Conservation (phyloP, 139 green algal genomes). For the Marvania coccoides region DNA sequence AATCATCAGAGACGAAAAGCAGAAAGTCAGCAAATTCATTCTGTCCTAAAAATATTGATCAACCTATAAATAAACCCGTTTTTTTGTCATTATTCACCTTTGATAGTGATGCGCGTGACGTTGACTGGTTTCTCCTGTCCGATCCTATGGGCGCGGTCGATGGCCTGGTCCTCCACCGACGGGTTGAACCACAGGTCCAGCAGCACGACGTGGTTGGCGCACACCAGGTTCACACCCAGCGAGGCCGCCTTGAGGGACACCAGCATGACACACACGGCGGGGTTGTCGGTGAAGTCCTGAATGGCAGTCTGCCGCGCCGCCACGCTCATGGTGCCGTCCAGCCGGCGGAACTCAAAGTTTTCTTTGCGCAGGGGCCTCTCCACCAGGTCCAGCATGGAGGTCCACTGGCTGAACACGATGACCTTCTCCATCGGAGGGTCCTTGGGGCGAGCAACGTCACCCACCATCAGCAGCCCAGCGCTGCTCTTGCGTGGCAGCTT, state of each 20-base stretch:
- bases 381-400: slow-evolving; percentile 82
- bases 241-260: slow-evolving; percentile 71
- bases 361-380: slow-evolving; percentile 53
- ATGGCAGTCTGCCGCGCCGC: slow-evolving; percentile 59
- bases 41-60: neutral
- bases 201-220: slow-evolving; percentile 87
- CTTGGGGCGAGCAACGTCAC: neutral
- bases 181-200: slow-evolving; percentile 43
- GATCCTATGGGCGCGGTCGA: slow-evolving; percentile 88
- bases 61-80: neutral
- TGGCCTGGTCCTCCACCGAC: slow-evolving; percentile 75
- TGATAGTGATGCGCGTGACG: slow-evolving; percentile 68
- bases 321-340: slow-evolving; percentile 84
- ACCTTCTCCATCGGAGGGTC: slow-evolving; percentile 46
- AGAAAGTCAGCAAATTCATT: neutral
- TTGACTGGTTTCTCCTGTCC: slow-evolving; percentile 61
- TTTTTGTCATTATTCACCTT: neutral
- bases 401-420: slow-evolving; percentile 93
- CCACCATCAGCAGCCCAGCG: no score
- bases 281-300: slow-evolving; percentile 53
- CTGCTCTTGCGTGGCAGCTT: neutral
- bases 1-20: neutral
- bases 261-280: slow-evolving; percentile 47
- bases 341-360: slow-evolving; percentile 45
- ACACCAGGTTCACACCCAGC: slow-evolving; percentile 83